phyloP scores from a whole-genome alignment of 2,329 filamentous ascomycete species.

The Aspergillus fructus region DNA sequence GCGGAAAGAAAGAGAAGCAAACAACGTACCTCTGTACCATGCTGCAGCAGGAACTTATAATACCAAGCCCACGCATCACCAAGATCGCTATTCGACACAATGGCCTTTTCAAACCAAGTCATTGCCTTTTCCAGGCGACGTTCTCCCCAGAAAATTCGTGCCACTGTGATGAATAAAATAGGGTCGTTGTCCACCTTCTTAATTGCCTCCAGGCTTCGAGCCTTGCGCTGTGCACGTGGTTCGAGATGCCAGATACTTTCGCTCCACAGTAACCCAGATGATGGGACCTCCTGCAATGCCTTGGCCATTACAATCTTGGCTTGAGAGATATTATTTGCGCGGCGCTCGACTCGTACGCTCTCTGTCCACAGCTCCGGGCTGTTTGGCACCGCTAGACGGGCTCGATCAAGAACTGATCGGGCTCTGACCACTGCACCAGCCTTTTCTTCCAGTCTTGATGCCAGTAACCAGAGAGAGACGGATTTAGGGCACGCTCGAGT shows the following conservation, averaged over 20 bases:
- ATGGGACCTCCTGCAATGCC: conserved; percentile 86
- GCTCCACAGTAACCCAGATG: conserved; percentile 82
- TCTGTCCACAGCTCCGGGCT: conserved; percentile 85
- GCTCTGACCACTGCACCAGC: conserved; percentile 84
- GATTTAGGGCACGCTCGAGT: conserved; percentile 83
- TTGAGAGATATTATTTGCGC: conserved; percentile 77
- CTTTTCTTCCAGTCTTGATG: conserved; percentile 82
- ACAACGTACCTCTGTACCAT: conserved; percentile 71
- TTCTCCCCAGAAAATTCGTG: conserved; percentile 94
- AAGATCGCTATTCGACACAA: conserved; percentile 78
- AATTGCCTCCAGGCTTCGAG: conserved; percentile 87
- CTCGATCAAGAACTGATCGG: conserved; percentile 87
- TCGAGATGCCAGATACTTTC: conserved; percentile 97
- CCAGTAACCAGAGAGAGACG: conserved; percentile 85
- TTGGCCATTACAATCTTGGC: conserved; percentile 92
- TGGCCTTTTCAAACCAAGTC: conserved; percentile 96
- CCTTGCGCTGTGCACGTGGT: conserved; percentile 85
- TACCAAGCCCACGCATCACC: conserved; percentile 99
- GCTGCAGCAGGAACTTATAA: conserved; percentile 86
- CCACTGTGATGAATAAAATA: conserved; percentile 83
- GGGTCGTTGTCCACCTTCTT: conserved; percentile 95
- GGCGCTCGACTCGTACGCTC: conserved; percentile 87
- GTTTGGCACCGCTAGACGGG: conserved; percentile 82
- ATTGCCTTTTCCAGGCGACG: conserved; percentile 88
- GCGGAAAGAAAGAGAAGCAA: background rate